phyloP scores from a whole-genome alignment of 2,329 filamentous ascomycete species.

The Pseudocercospora ulei region DNA sequence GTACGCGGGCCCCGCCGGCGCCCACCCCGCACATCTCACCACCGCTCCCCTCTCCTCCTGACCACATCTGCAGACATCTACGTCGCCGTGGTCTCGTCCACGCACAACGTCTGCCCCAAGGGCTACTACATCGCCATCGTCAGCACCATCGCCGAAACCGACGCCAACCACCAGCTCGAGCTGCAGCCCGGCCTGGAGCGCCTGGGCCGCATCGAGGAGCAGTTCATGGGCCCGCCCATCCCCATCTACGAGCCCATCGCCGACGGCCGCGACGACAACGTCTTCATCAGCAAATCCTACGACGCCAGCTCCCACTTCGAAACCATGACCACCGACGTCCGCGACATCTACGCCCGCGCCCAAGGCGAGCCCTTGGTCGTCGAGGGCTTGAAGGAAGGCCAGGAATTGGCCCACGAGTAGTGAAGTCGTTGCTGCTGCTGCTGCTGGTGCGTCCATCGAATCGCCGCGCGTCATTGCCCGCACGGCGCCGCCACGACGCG shows the following conservation, averaged over 20 bases:
- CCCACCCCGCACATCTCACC: neutral
- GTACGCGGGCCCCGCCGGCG: slow-evolving; percentile 43
- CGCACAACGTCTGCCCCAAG: slow-evolving; percentile 97
- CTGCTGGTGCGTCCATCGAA: too few species aligned
- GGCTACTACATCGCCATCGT: slow-evolving; percentile 99
- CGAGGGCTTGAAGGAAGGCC: slow-evolving; percentile 72
- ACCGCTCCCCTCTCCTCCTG: too few species aligned
- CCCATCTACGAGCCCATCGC: slow-evolving; percentile 87
- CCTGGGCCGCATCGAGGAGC: slow-evolving; percentile 88
- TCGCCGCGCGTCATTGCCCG: too few species aligned
- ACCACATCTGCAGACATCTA: slow-evolving; percentile 75
- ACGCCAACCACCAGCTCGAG: slow-evolving; percentile 90
- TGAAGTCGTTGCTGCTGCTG: too few species aligned
- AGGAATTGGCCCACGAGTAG: slow-evolving; percentile 59
- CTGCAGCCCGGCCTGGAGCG: slow-evolving; percentile 85
- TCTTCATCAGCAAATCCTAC: slow-evolving; percentile 98
- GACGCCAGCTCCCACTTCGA: slow-evolving; percentile 97
- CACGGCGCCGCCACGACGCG: too few species aligned
- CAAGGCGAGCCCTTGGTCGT: slow-evolving; percentile 79
- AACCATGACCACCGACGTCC: slow-evolving; percentile 85
- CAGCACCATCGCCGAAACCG: slow-evolving; percentile 86
- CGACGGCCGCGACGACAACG: slow-evolving; percentile 72
- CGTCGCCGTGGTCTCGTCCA: slow-evolving; percentile 86
- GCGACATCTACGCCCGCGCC: slow-evolving; percentile 79
- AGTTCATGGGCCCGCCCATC: slow-evolving; percentile 88